Evolutionary conservation across 164 flowering plant genomes (phyloP).

Genomic region (Berberis thunbergii): DNA sequence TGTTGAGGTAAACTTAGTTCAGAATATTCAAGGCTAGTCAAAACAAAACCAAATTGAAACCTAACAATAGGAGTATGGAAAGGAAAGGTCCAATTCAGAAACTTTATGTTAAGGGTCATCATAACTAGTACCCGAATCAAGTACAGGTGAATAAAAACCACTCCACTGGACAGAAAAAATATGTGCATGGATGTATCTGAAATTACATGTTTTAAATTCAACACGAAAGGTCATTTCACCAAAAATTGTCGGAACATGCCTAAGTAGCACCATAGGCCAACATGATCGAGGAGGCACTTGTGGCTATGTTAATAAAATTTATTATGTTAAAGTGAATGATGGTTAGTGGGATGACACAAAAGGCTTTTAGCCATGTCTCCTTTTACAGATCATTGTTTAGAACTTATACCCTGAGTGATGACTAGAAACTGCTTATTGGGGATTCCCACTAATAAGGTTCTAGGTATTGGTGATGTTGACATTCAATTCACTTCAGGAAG

Average conservation of each 20-base stretch:
- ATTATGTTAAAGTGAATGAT: too few species aligned
- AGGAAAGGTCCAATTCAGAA: too few species aligned
- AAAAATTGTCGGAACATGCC: not conserved
- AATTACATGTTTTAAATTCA: too few species aligned
- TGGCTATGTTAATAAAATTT: not conserved
- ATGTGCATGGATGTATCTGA: not conserved
- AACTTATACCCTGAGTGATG: too few species aligned
- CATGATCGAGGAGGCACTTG: conserved; percentile 7
- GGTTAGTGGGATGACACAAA: too few species aligned
- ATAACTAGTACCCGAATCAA: not conserved
- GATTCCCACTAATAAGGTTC: too few species aligned
- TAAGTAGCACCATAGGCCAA: not conserved
- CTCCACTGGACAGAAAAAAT: not conserved
- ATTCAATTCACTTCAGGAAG: too few species aligned
- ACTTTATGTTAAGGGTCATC: not conserved
- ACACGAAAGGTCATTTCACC: too few species aligned
- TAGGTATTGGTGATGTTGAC: too few species aligned
- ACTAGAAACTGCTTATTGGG: too few species aligned
- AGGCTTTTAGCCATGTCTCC: too few species aligned
- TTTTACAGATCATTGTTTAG: too few species aligned
- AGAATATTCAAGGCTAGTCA: not conserved
- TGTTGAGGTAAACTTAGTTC: not conserved
- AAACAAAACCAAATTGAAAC: not conserved
- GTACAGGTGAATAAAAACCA: not conserved
- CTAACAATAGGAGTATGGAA: not conserved